A percentile compares a stretch with the other conserved stretches of the same genome.
These are phyloP conservation scores for Euphorbia schlechtendalii DNA, from an alignment of 441 rosid species.

Conservation along the genomic window DNA sequence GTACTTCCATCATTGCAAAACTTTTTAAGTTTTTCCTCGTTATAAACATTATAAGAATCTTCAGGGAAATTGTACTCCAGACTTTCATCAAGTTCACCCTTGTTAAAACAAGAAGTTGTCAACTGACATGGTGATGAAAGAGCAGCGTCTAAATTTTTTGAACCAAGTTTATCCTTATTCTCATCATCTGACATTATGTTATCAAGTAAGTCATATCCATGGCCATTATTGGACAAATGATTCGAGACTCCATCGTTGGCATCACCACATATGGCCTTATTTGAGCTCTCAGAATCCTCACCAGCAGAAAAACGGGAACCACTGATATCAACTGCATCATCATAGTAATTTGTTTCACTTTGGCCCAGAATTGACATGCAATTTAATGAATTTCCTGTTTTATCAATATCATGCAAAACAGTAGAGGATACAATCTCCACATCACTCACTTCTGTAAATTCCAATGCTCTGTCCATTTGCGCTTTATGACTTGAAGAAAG, in stretches of 20 bases:
- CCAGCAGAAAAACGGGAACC: slow-evolving; percentile 16
- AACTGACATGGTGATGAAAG: slow-evolving; percentile 23
- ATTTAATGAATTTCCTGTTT: slow-evolving; percentile 38
- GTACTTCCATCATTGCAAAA: slow-evolving; percentile 18
- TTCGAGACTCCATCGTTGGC: slow-evolving; percentile 20
- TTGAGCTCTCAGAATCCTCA: slow-evolving; percentile 23
- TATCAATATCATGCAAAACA: slow-evolving; percentile 27
- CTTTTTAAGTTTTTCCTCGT: slow-evolving; percentile 16
- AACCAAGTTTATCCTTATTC: slow-evolving; percentile 12
- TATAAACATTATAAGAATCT: slow-evolving; percentile 12
- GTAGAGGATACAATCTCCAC: slow-evolving; percentile 40
- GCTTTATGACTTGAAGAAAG: slow-evolving; percentile 20
- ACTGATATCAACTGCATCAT: slow-evolving; percentile 44
- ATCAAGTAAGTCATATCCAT: slow-evolving; percentile 9
- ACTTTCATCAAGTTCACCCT: slow-evolving; percentile 22
- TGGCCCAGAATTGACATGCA: slow-evolving; percentile 41
- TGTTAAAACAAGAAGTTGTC: slow-evolving; percentile 18
- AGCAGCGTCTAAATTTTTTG: slow-evolving; percentile 25
- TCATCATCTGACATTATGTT: slow-evolving; percentile 23
- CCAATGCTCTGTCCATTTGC: slow-evolving; percentile 24
- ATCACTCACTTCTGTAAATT: slow-evolving; percentile 34
- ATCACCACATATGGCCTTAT: slow-evolving; percentile 15
- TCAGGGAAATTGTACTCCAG: slow-evolving; percentile 23
- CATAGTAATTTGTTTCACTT: slow-evolving; percentile 43
- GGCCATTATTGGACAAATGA: slow-evolving; percentile 17